Conservation (phyloP, 1,139 yeast genomes). For the Yamadazyma triangularis region DNA sequence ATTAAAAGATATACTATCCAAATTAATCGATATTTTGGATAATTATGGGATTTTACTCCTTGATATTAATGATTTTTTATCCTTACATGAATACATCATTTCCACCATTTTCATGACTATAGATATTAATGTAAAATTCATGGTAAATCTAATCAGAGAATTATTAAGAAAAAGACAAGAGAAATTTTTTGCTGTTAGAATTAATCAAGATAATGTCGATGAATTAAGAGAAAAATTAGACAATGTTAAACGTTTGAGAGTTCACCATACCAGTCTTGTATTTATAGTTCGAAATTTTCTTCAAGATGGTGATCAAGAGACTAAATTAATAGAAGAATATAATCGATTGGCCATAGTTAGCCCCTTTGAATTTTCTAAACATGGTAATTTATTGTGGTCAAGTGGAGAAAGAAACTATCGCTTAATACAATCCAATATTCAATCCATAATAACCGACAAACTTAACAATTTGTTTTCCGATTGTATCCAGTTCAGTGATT, state of each 20-base stretch:
- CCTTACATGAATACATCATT: conserved; percentile 14
- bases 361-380: conserved; percentile 30
- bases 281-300: conserved; percentile 29
- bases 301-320: conserved; percentile 12
- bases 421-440: conserved; percentile 18
- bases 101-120: conserved; percentile 19
- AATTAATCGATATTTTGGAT: conserved; percentile 19
- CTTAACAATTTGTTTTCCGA: conserved; percentile 22
- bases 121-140: conserved; percentile 32
- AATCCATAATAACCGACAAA: conserved; percentile 17
- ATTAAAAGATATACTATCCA: conserved; percentile 26
- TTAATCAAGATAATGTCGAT: conserved; percentile 42
- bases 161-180: conserved; percentile 70
- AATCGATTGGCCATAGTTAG: conserved; percentile 13
- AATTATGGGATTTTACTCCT: conserved; percentile 23
- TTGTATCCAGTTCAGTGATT: conserved; percentile 28
- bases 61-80: conserved; percentile 18
- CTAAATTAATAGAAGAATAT: conserved; percentile 27
- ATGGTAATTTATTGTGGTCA: conserved; percentile 30
- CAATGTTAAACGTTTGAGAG: conserved; percentile 44
- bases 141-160: conserved; percentile 61
- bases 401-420: conserved; percentile 27
- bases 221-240: conserved; percentile 44
- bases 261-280: conserved; percentile 51
- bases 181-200: conserved; percentile 61